Conservation (phyloP, 108 stramenopile genomes). For the Cyclotella kingstonii region DNA sequence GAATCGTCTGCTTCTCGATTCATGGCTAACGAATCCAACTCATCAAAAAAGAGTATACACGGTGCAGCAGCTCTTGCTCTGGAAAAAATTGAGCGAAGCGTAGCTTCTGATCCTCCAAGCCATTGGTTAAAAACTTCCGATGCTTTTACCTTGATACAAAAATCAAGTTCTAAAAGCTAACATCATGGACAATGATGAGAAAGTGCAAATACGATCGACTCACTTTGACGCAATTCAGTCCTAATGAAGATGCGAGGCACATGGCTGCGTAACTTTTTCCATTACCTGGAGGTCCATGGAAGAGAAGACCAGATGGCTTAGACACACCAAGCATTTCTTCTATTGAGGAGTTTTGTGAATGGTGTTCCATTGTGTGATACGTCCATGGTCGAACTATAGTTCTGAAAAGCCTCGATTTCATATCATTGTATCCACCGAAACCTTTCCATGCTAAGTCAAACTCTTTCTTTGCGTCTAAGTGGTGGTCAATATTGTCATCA, state of each 20-base stretch:
- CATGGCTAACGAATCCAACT: constrained; percentile 93
- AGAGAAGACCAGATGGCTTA: constrained; percentile 76
- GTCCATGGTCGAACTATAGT: constrained; percentile 79
- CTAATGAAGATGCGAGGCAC: constrained; percentile 74
- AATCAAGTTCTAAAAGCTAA: not conserved
- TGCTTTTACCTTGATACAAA: constrained; percentile 70
- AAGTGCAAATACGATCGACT: not conserved
- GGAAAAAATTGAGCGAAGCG: constrained; percentile 83
- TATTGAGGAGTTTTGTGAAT: constrained; percentile 11
- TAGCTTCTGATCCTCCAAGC: constrained; percentile 95
- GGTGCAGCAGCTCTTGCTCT: constrained; percentile 85
- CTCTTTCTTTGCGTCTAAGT: constrained; percentile 14
- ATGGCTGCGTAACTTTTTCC: constrained; percentile 72
- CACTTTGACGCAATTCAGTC: constrained; percentile 59
- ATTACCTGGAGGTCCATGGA: constrained; percentile 74
- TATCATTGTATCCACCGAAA: constrained; percentile 62
- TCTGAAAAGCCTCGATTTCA: constrained; percentile 65
- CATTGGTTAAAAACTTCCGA: constrained; percentile 95
- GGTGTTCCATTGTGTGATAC: constrained; percentile 25
- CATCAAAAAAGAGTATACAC: constrained; percentile 96
- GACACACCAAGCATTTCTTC: constrained; percentile 32
- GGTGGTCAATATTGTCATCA: not conserved
- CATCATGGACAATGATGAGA: not conserved
- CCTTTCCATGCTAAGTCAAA: constrained; percentile 37
- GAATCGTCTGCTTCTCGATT: constrained; percentile 80